A percentile compares a stretch with the other conserved stretches of the same genome.
Evolutionary conservation across 768 basidiomycete genomes (phyloP).

Genomic region (Tylopilus sp.): DNA sequence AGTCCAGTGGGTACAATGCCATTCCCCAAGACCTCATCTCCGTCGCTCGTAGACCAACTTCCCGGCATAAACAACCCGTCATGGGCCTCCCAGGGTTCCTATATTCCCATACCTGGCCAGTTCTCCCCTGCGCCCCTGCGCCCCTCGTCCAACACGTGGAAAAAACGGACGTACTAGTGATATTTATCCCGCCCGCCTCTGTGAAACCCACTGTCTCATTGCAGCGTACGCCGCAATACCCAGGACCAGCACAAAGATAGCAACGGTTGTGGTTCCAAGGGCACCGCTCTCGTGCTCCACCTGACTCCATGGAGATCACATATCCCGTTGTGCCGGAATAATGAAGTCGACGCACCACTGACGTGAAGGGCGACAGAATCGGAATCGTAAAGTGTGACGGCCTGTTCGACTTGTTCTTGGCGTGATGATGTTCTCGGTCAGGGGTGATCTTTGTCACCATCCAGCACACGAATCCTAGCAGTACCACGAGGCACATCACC

Average conservation of each 20-base stretch:
- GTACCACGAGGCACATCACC: slow-evolving; percentile 21
- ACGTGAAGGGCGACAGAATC: slow-evolving; percentile 73
- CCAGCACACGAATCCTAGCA: slow-evolving; percentile 21
- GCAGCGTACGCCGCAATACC: slow-evolving; percentile 41
- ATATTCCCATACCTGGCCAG: slow-evolving; percentile 5
- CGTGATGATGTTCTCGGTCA: slow-evolving; percentile 7
- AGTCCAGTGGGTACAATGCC: no score
- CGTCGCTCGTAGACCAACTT: background rate
- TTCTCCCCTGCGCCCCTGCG: background rate
- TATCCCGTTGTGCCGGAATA: slow-evolving; percentile 4
- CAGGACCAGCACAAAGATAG: slow-evolving; percentile 36
- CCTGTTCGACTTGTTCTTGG: slow-evolving; percentile 5
- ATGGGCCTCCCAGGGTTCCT: slow-evolving; percentile 5
- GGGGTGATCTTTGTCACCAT: slow-evolving; percentile 17
- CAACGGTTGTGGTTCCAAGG: slow-evolving; percentile 47
- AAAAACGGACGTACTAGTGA: background rate
- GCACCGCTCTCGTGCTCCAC: slow-evolving; percentile 73
- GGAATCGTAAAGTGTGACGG: slow-evolving; percentile 73
- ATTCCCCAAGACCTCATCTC: slow-evolving; percentile 14
- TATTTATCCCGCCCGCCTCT: slow-evolving; percentile 13
- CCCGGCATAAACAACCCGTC: background rate
- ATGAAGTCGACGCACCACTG: slow-evolving; percentile 48
- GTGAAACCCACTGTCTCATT: slow-evolving; percentile 39
- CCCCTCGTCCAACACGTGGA: background rate
- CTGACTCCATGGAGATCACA: slow-evolving; percentile 32